phyloP scores from a whole-genome alignment of 2,329 filamentous ascomycete species.

The Fusarium sp. region DNA sequence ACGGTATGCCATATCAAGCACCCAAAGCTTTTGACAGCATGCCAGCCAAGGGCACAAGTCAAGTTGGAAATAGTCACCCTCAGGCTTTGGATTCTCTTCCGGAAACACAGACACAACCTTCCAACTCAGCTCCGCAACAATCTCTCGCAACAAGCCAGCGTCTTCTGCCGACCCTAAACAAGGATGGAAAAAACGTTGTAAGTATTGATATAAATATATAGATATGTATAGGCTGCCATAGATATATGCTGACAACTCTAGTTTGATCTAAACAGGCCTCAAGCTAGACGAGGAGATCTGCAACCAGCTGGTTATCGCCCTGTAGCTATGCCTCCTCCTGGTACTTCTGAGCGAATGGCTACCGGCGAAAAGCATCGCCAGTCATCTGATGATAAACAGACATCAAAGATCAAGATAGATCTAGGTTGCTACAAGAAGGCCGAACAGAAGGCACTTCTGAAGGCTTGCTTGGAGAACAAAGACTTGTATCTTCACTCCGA shows the following conservation, averaged over 20 bases:
- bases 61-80: background rate
- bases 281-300: slow-evolving; percentile 24
- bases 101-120: background rate
- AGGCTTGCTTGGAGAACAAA: background rate
- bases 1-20: background rate
- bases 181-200: too few species aligned
- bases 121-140: background rate
- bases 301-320: background rate
- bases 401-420: background rate
- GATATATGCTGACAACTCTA: background rate
- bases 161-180: background rate
- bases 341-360: rapidly evolving
- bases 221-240: too few species aligned
- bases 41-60: background rate
- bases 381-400: rapidly evolving
- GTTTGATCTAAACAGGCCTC: background rate
- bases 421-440: too few species aligned
- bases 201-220: too few species aligned
- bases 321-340: rapidly evolving
- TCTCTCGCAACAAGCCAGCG: too few species aligned
- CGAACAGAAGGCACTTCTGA: background rate
- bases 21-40: background rate
- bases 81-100: background rate
- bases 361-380: rapidly evolving
- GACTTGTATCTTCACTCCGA: background rate